Evolutionary conservation across 208 protist species (phyloP).

Genomic region (Leishmania turanica): DNA sequence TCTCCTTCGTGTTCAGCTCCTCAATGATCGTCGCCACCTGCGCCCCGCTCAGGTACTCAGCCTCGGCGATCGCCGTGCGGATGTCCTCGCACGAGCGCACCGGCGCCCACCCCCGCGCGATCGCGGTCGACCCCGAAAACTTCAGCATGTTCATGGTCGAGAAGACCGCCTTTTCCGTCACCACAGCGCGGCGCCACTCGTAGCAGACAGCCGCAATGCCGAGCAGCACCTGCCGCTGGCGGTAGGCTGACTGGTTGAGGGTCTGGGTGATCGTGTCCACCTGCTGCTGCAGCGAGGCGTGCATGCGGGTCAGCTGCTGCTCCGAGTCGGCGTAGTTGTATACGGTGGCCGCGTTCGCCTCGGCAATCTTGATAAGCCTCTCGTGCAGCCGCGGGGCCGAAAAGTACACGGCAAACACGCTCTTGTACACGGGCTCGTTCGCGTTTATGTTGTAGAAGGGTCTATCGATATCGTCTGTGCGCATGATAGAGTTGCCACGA

Average conservation of each 20-base stretch:
- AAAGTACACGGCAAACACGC: slow-evolving; percentile 98
- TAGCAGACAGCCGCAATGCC: slow-evolving; percentile 69
- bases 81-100: slow-evolving; percentile 79
- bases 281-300: slow-evolving; percentile 60
- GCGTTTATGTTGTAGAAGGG: slow-evolving; percentile 89
- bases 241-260: slow-evolving; percentile 66
- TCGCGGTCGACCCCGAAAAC: slow-evolving; percentile 89
- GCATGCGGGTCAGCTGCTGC: slow-evolving; percentile 76
- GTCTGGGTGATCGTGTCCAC: slow-evolving; percentile 80
- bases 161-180: slow-evolving; percentile 96
- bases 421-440: slow-evolving; percentile 90
- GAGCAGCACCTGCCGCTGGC: slow-evolving; percentile 77
- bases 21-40: slow-evolving; percentile 95
- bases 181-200: slow-evolving; percentile 92
- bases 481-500: slow-evolving; percentile 97
- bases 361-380: slow-evolving; percentile 96
- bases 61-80: slow-evolving; percentile 67
- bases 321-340: slow-evolving; percentile 95
- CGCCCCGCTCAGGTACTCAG: slow-evolving; percentile 77
- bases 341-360: slow-evolving; percentile 94
- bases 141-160: slow-evolving; percentile 97
- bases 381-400: slow-evolving; percentile 90
- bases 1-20: slow-evolving; percentile 83
- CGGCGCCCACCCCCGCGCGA: slow-evolving; percentile 96
- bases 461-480: slow-evolving; percentile 86